Percentiles rank a stretch among this genome's conserved stretches.
These are phyloP conservation scores for Phytophthora ramorum DNA, from an alignment of 352 stramenopile genomes.

Conservation along the genomic window DNA sequence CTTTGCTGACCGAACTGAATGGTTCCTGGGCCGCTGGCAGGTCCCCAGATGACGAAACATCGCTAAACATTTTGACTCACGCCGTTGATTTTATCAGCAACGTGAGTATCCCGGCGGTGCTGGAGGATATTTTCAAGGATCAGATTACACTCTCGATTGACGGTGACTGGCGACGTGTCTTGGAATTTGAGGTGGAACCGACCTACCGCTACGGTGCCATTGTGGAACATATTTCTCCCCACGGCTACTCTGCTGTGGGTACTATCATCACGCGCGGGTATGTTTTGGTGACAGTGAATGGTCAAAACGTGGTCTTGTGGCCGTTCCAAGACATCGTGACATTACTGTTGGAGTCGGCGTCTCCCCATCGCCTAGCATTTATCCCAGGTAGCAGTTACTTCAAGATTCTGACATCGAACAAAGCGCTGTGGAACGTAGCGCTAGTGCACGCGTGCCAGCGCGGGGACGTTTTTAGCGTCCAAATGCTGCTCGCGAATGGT, in stretches of 20 bases:
- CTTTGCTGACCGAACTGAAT: slow-evolving; percentile 78
- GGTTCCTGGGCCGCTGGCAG: slow-evolving; percentile 69
- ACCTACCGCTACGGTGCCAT: slow-evolving; percentile 88
- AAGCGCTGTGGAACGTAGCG: slow-evolving; percentile 90
- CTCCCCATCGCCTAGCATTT: slow-evolving; percentile 82
- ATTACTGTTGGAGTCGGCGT: slow-evolving; percentile 68
- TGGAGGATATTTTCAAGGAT: slow-evolving; percentile 92
- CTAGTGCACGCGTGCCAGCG: slow-evolving; percentile 88
- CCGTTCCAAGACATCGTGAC: slow-evolving; percentile 76
- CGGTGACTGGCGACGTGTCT: slow-evolving; percentile 78
- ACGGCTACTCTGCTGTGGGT: slow-evolving; percentile 77
- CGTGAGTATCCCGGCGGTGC: slow-evolving; percentile 84
- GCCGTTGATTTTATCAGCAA: slow-evolving; percentile 88
- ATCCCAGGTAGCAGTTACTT: slow-evolving; percentile 88
- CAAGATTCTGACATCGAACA: slow-evolving; percentile 88
- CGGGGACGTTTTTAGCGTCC: slow-evolving; percentile 82
- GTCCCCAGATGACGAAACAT: slow-evolving; percentile 67
- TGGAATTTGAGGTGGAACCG: slow-evolving; percentile 85
- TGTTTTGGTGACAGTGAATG: slow-evolving; percentile 87
- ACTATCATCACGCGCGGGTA: slow-evolving; percentile 77
- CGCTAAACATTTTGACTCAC: slow-evolving; percentile 78
- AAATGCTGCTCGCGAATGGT: slow-evolving; percentile 89
- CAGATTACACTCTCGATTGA: slow-evolving; percentile 91
- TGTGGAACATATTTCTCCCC: slow-evolving; percentile 77
- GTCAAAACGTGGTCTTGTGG: slow-evolving; percentile 89